Evolutionary conservation across 108 stramenopile genomes (phyloP), one percentile per base, ranked within the genome.

Genomic region (Pseudonitzschia multiseries): DNA sequence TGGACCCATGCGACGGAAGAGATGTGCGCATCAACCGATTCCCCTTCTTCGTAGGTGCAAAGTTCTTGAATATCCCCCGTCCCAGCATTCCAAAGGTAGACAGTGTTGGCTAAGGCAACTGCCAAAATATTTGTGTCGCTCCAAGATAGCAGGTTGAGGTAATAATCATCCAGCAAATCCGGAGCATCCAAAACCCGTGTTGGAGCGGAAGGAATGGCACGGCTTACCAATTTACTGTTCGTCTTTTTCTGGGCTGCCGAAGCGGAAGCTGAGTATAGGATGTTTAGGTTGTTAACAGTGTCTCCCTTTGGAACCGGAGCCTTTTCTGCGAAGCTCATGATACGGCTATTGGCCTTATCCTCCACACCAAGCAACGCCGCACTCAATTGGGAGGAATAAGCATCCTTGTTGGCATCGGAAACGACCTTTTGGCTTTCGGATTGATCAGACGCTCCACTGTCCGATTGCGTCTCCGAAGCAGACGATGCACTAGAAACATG

Each of bases 41-140:
- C 71, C 65, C 85, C 79, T 66, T 77, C 77, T 54, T 87, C 83
- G 46, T 89, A 72, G 17, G 88, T 87, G 59, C 96, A 89, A 20
- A 99, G 81, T 74, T 99, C 97, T 60, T 89, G 83, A 61, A 99
- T 99, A 71, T 87, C 86, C 8, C 99, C 99, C 36, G 93, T 90
- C n/a, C 81, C 88, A 0, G 99, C 98, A 74, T 99, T 93, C 99
- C 99, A 99, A 4, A 99, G 84, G 76, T 99, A 99, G 6, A 99
- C 98, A n/a, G 96, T 96, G 74, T 97, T 97, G 14, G 86, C 80
- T 40, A 99, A 75, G 4, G 99, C 99, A 6, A 99, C 98, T 8
- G 99, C 99, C 22, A 99, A 79, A 48, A 96, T 72, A 77, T 99
- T 98, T 76, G 85, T 89, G 60, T 84, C 84, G 68, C 95, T 87